These are phyloP conservation scores for Leccinum truebloodii DNA, from an alignment of 768 basidiomycete species.

Conservation along the genomic window DNA sequence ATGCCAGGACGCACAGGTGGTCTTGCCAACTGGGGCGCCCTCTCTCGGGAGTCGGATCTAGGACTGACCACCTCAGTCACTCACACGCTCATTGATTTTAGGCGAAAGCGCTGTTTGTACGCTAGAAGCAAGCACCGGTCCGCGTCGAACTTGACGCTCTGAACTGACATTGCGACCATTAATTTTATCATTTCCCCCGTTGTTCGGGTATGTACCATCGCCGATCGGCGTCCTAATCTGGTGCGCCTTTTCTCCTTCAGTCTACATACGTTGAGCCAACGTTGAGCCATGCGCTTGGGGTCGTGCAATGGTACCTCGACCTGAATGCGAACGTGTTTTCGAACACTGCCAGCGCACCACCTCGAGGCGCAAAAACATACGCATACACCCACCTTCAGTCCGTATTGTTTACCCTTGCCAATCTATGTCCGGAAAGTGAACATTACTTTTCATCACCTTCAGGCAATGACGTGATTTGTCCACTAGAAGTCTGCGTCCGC, in stretches of 20 bases:
- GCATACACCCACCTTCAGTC: not conserved
- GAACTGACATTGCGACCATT: not conserved
- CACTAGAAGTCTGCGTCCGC: too few species aligned
- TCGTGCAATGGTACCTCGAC: not conserved
- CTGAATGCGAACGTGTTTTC: not conserved
- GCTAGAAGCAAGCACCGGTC: not conserved
- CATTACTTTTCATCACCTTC: not conserved
- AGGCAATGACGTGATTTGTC: not conserved
- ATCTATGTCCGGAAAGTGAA: too few species aligned
- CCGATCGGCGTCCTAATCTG: not conserved
- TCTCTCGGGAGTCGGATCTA: not conserved
- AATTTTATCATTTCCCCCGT: not conserved
- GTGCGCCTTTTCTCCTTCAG: not conserved
- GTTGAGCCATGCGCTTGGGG: not conserved
- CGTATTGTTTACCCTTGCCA: too few species aligned
- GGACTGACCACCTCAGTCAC: too few species aligned
- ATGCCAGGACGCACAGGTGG: not conserved
- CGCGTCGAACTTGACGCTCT: not conserved
- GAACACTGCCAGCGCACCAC: not conserved
- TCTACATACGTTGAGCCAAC: not conserved
- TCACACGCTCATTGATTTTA: not conserved
- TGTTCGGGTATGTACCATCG: not conserved
- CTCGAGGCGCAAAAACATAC: not conserved
- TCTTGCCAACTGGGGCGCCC: not conserved
- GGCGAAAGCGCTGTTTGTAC: not conserved